Base-by-base conservation (phyloP, 352 stramenopile genomes). In the Plasmopara viticola region DNA sequence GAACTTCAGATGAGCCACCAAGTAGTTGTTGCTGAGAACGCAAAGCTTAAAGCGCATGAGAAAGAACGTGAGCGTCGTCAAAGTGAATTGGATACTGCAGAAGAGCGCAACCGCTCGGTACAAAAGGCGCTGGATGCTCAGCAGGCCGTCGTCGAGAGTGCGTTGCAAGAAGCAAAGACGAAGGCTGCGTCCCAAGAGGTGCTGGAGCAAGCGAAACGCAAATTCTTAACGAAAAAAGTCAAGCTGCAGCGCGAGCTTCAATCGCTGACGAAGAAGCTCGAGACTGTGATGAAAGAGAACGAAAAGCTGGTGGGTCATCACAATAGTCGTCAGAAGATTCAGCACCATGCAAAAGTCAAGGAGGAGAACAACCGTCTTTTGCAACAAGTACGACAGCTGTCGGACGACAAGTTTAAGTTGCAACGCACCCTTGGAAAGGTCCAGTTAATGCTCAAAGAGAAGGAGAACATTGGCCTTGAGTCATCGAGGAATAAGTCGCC, bases 281-380 rank as follows among this genome's bases (percentile, higher is more conserved):
- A 74, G 34, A 62, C 49, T 37, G 44, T 58, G 52, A 78, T 43
- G 56, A 81, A 62, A 50, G 78, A 78, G 41, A 88, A 88, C 33
- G 77, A 88, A 54, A 77, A 87, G 48, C 72, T 92, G 7, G 77
- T 89, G 7, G 78, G 78, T 4, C 81, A 92, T 34, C 66, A 86
- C 58, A 92, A 92, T 53, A 82, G 71, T 35, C 72, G 77, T 8
- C 81, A 92, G 50, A 87, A 86, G 60, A 92, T 92, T 55, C 81
- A 92, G 50, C 77, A 92, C 31, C 78, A 92, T 44, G 73, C 77
- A 44, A 83, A 80, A 42, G 73, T 92, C 14, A 92, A 92, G 50
- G 81, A 90, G 30, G 78, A 92, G 48, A 88, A 88, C 60, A 92
- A 92, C 38, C 70, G 78, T 18, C 54, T 92, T 14, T 53, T 86